Evolutionary conservation across 1,284 basidiomycete genomes (phyloP).

Genomic region (Hymenochaete sp.): DNA sequence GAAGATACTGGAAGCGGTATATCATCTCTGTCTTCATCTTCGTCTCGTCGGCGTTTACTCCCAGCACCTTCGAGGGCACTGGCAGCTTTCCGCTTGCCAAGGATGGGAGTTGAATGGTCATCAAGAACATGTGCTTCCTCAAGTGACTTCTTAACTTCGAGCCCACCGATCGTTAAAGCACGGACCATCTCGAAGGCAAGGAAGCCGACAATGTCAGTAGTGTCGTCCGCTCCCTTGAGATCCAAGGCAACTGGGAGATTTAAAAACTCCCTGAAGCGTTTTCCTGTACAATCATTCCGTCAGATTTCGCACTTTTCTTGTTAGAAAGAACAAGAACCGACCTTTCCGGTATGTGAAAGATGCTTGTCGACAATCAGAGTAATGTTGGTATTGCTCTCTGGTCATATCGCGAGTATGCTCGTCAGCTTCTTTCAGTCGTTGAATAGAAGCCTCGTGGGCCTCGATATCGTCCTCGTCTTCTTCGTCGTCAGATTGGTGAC

Average conservation of each 20-base stretch:
- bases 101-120: constrained; percentile 46
- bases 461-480: constrained; percentile 96
- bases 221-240: constrained; percentile 89
- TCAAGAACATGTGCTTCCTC: constrained; percentile 66
- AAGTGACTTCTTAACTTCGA: constrained; percentile 71
- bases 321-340: constrained; percentile 23
- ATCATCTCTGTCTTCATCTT: constrained; percentile 48
- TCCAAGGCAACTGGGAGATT: constrained; percentile 87
- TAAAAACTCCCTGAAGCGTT: constrained; percentile 93
- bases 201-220: constrained; percentile 94
- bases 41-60: constrained; percentile 56
- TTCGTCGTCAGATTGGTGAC: constrained; percentile 80
- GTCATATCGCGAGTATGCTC: constrained; percentile 95
- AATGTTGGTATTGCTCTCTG: constrained; percentile 93
- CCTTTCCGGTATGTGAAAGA: constrained; percentile 96
- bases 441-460: constrained; percentile 89
- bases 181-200: constrained; percentile 96
- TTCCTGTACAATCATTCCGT: constrained; percentile 43
- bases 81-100: constrained; percentile 61
- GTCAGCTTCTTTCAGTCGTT: constrained; percentile 88
- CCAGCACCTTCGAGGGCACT: constrained; percentile 26
- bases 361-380: constrained; percentile 94
- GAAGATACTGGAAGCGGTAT: constrained; percentile 54
- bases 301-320: neutral
- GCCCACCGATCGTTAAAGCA: constrained; percentile 79